Evolutionary conservation across 768 basidiomycete species (phyloP), one percentile per base, ranked within the genome.

Genomic region (Rhodotorula graminis): DNA sequence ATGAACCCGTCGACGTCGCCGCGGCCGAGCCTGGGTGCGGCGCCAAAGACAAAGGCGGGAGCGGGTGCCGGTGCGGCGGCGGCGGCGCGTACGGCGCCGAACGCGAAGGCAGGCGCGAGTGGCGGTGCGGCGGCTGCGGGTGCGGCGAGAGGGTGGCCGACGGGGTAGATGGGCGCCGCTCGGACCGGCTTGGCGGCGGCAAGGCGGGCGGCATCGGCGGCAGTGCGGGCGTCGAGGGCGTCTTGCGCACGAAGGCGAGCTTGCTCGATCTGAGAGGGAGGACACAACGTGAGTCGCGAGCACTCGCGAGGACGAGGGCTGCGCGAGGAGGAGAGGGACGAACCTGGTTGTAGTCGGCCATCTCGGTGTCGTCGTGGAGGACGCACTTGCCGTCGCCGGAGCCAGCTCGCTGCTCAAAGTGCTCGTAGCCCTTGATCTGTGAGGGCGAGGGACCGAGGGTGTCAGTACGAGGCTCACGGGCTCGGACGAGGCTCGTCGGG

Each of bases 351-450:
- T 46, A 61, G 46, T 44, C 59, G 29, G 65, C 40, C 33, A 40
- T 44, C 25, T 58, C 59, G 7, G 67, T 67, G 46, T 75, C 66
- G 69, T 78, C 77, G 55, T 64, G 73, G 11, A 49, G 27, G 0
- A 66, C 63, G 52, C 76, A 77, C 12, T 21, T 33, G 1, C 61
- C 21, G 40, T 44, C 62, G 9, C 50, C 42, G 25, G 47, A 53
- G 19, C 46, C 37, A 4, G 33, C 40, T 59, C 44, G 37, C n/a
- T 58, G 40, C 25, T 8, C 27, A 52, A 74, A 74, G 44, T 74
- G 73, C 10, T 31, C 47, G 62, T 74, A 74, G 52, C 68, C 72
- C 14, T 61, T 75, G 63, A 81, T 67, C 71, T 68, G 50, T 23
- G 47, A 5, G 10, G 37, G 9, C 5, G 4, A 37, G 37, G 37